phyloP scores from a whole-genome alignment of 805 yeast species.

The Candida patagonica region DNA sequence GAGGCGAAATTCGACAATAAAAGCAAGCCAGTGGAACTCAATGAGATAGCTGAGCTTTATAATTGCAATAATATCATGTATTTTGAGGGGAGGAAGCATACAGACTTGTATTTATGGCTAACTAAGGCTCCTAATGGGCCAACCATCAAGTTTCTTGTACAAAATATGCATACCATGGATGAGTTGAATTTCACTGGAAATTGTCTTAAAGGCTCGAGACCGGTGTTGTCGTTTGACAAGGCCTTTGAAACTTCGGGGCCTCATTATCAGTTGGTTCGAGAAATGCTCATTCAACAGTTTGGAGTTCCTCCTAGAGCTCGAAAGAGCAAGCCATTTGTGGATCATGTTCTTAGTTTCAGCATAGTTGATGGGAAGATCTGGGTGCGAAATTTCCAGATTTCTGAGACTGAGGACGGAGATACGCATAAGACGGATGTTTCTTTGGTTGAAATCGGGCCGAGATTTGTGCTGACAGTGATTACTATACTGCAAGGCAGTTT shows the following conservation, averaged over 20 bases:
- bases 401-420: conserved; percentile 41
- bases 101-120: conserved; percentile 89
- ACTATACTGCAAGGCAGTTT: conserved; percentile 92
- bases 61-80: conserved; percentile 92
- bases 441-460: conserved; percentile 91
- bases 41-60: conserved; percentile 93
- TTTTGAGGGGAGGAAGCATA: conserved; percentile 94
- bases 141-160: conserved; percentile 84
- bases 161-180: conserved; percentile 91
- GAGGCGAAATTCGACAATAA: conserved; percentile 95
- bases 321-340: conserved; percentile 88
- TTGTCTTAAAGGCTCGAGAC: conserved; percentile 91
- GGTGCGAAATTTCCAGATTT: conserved; percentile 90
- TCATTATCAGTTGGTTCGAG: conserved; percentile 71
- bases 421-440: conserved; percentile 43
- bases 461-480: conserved; percentile 87
- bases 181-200: conserved; percentile 96
- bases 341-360: conserved; percentile 88
- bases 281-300: conserved; percentile 68
- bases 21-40: conserved; percentile 76
- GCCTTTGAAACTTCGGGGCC: conserved; percentile 61
- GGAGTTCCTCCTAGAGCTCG: conserved; percentile 95
- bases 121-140: conserved; percentile 98
- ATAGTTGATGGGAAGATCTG: conserved; percentile 90
- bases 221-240: conserved; percentile 79